A percentile compares a stretch with the other conserved stretches of the same genome.
Conservation (phyloP, 2,329 filamentous ascomycete species). For the Pseudogymnoascus sp. region DNA sequence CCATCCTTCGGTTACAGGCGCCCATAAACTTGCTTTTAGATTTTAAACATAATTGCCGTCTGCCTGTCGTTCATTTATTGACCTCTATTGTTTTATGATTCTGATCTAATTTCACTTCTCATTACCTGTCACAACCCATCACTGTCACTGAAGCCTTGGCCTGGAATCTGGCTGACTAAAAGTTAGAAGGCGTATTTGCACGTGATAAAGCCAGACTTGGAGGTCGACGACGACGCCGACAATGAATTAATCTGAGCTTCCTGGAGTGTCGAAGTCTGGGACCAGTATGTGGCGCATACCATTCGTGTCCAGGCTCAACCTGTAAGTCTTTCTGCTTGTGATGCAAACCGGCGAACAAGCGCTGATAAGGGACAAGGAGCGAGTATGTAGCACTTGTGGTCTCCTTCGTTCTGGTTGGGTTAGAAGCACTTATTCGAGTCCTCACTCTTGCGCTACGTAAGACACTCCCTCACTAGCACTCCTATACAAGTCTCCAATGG, state of each 20-base stretch:
- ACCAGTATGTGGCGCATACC: constrained; percentile 1
- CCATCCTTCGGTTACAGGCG: not conserved
- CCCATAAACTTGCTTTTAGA: not conserved
- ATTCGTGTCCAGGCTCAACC: constrained; percentile 1
- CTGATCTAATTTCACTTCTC: not conserved
- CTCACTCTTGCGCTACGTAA: constrained; percentile 81
- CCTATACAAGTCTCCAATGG: constrained; percentile 9
- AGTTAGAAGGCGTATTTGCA: not conserved
- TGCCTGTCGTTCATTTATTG: not conserved
- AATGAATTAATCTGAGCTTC: constrained; percentile 5
- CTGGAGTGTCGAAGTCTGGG: not conserved
- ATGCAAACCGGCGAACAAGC: not conserved
- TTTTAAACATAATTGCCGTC: not conserved
- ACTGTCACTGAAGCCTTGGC: not conserved
- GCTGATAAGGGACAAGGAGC: constrained; percentile 43
- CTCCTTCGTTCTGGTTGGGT: constrained; percentile 72
- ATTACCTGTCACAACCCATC: not conserved
- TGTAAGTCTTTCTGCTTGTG: not conserved
- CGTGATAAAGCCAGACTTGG: not conserved
- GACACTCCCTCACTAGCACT: constrained; percentile 23
- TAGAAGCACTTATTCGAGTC: constrained; percentile 76
- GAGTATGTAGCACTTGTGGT: constrained; percentile 83
- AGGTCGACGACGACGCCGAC: not conserved
- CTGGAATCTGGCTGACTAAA: not conserved
- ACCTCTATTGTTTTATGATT: not conserved